Percentiles rank a stretch among this genome's conserved stretches.
Evolutionary conservation across 805 yeast genomes (phyloP).

Genomic region (Huiozyma naganishii): DNA sequence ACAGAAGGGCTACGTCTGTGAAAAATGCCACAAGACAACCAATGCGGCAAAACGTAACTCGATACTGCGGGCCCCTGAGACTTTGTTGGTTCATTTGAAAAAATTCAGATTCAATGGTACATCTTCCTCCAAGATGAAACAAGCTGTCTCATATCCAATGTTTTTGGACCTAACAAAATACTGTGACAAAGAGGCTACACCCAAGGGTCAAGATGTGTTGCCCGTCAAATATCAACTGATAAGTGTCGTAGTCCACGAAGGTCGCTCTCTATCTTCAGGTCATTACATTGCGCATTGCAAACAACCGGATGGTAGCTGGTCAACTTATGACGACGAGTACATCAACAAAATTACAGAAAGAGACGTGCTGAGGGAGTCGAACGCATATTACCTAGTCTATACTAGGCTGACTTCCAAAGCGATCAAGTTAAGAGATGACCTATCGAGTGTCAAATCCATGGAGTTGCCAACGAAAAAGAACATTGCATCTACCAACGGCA

Average conservation of each 20-base stretch:
- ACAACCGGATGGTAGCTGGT: slow-evolving; percentile 90
- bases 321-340: slow-evolving; percentile 88
- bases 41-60: slow-evolving; percentile 67
- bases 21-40: slow-evolving; percentile 67
- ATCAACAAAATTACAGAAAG: slow-evolving; percentile 62
- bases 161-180: slow-evolving; percentile 62
- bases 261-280: slow-evolving; percentile 84
- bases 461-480: slow-evolving; percentile 9
- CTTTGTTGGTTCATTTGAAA: slow-evolving; percentile 76
- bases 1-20: slow-evolving; percentile 78
- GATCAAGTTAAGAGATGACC: slow-evolving; percentile 9
- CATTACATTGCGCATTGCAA: slow-evolving; percentile 86
- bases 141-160: slow-evolving; percentile 72
- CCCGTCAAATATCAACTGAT: slow-evolving; percentile 59
- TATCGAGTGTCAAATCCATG: slow-evolving; percentile 7
- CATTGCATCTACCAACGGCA: slow-evolving; percentile 1
- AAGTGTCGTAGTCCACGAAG: slow-evolving; percentile 88
- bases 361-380: slow-evolving; percentile 68
- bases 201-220: slow-evolving; percentile 11
- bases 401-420: slow-evolving; percentile 58
- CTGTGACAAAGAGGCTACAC: slow-evolving; percentile 27
- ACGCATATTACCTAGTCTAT: slow-evolving; percentile 85
- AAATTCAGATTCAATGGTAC: slow-evolving; percentile 82
- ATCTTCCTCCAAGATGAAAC: slow-evolving; percentile 75
- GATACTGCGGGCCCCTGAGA: slow-evolving; percentile 78